Evolutionary conservation across 805 yeast species (phyloP).

Genomic region (Yarrowia osloensis): DNA sequence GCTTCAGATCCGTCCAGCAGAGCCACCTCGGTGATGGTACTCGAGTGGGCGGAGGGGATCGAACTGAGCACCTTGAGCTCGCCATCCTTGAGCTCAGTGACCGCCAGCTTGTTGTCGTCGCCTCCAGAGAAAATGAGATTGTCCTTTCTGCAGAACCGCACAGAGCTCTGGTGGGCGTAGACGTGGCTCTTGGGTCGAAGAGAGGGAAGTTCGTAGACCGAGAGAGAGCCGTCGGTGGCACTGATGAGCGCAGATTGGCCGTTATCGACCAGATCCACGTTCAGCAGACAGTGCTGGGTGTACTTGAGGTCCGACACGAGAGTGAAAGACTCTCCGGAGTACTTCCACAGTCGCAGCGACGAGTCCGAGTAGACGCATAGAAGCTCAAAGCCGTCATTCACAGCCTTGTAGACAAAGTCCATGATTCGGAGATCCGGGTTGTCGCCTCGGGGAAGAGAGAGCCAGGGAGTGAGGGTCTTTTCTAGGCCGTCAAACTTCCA

Average conservation of each 20-base stretch:
- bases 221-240: slow-evolving; percentile 81
- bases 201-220: slow-evolving; percentile 52
- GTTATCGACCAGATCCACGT: slow-evolving; percentile 48
- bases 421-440: slow-evolving; percentile 86
- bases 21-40: slow-evolving; percentile 74
- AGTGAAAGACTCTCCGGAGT: slow-evolving; percentile 45
- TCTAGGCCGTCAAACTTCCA: slow-evolving; percentile 61
- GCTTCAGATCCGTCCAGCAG: slow-evolving; percentile 37
- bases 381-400: slow-evolving; percentile 46
- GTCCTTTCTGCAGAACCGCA: slow-evolving; percentile 52
- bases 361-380: slow-evolving; percentile 87
- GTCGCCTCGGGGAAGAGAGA: slow-evolving; percentile 57
- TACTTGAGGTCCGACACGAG: slow-evolving; percentile 55
- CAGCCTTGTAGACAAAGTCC: slow-evolving; percentile 65
- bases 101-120: slow-evolving; percentile 78
- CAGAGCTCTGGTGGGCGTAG: slow-evolving; percentile 73
- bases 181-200: not conserved
- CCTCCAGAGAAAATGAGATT: slow-evolving; percentile 72
- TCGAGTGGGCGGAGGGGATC: slow-evolving; percentile 68
- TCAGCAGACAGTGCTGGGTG: slow-evolving; percentile 74
- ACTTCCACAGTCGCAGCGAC: slow-evolving; percentile 62
- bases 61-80: slow-evolving; percentile 39
- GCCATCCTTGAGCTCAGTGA: slow-evolving; percentile 45
- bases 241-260: slow-evolving; percentile 49
- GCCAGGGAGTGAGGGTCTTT: slow-evolving; percentile 48